Conservation (phyloP, 1,284 basidiomycete species). For the Trichosporon faecale region DNA sequence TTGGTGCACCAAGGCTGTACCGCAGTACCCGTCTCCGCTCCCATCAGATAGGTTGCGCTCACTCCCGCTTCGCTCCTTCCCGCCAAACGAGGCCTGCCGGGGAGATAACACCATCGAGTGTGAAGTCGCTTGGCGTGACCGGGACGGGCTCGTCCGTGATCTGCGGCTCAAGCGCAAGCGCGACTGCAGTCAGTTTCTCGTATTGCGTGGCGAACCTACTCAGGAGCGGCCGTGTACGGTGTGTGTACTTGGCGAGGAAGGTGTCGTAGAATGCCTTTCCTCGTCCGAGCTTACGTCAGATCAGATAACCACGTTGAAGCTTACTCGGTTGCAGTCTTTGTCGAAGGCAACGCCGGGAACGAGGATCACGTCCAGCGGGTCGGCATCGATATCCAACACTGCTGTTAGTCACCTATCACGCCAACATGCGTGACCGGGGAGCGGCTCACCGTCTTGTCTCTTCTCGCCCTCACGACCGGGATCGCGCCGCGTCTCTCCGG, state of each 20-base stretch:
- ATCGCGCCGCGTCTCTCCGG: slow-evolving; percentile 35
- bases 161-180: slow-evolving; percentile 45
- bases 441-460: slow-evolving; percentile 43
- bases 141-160: slow-evolving; percentile 38
- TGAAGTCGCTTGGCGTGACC: slow-evolving; percentile 38
- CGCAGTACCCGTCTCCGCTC: neutral
- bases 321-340: slow-evolving; percentile 43
- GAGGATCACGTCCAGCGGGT: slow-evolving; percentile 44
- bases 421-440: neutral
- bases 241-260: slow-evolving; percentile 41
- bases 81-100: slow-evolving; percentile 38
- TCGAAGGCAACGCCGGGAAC: slow-evolving; percentile 51
- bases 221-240: slow-evolving; percentile 35
- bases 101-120: slow-evolving; percentile 43
- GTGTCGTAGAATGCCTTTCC: slow-evolving; percentile 52
- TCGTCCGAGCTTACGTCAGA: slow-evolving; percentile 43
- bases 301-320: slow-evolving; percentile 13
- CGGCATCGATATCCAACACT: slow-evolving; percentile 32
- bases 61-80: slow-evolving; percentile 13
- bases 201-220: slow-evolving; percentile 23
- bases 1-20: neutral
- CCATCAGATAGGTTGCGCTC: neutral
- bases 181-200: slow-evolving; percentile 33
- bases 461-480: slow-evolving; percentile 17
- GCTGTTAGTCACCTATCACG: neutral